phyloP scores from a whole-genome alignment of 2,329 filamentous ascomycete species.

The Fusarium miscanthi region DNA sequence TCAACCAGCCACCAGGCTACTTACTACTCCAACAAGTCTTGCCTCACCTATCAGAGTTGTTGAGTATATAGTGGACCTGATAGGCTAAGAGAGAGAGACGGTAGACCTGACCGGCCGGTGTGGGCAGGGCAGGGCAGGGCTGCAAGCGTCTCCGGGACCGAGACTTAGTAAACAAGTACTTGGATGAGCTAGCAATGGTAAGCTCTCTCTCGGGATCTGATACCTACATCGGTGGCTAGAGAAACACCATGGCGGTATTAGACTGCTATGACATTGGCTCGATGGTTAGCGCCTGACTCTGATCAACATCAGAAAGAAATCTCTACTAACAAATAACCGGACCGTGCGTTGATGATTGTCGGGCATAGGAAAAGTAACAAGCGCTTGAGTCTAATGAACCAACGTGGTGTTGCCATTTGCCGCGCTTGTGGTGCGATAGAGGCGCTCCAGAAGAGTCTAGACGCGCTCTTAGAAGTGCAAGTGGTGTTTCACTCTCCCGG shows the following conservation, averaged over 20 bases:
- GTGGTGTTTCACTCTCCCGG: slow-evolving; percentile 9
- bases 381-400: slow-evolving; percentile 6
- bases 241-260: not conserved
- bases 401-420: slow-evolving; percentile 36
- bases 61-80: not conserved
- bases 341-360: not conserved
- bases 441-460: slow-evolving; percentile 36
- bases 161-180: not conserved
- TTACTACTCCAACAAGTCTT: not conserved
- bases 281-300: not conserved
- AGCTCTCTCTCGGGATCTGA: slow-evolving; percentile 1
- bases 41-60: not conserved
- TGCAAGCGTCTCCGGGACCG: not conserved
- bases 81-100: not conserved
- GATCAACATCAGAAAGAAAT: not conserved
- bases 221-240: not conserved
- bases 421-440: slow-evolving; percentile 33
- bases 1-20: not conserved
- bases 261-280: not conserved
- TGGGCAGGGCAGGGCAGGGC: not conserved
- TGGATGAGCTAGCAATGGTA: not conserved
- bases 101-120: not conserved
- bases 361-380: not conserved
- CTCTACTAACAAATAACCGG: not conserved
- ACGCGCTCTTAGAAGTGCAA: slow-evolving; percentile 19